These are phyloP conservation scores for Candida dendrica DNA, from an alignment of 805 yeast species.

Conservation along the genomic window DNA sequence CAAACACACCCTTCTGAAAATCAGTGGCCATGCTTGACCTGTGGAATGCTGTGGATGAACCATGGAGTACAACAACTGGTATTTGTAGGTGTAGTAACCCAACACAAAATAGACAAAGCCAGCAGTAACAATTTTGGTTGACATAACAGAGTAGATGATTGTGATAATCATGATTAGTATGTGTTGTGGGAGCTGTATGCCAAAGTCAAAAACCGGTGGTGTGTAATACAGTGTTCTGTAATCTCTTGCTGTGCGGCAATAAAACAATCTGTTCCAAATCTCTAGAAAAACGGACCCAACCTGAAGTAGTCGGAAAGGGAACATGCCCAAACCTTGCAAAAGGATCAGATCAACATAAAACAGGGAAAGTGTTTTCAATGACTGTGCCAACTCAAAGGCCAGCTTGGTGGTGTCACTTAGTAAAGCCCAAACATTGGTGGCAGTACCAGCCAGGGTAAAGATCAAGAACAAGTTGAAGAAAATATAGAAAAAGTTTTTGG, in stretches of 20 bases:
- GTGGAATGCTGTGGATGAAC: slow-evolving; percentile 96
- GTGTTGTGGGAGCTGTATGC: slow-evolving; percentile 87
- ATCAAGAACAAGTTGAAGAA: slow-evolving; percentile 90
- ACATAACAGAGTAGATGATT: slow-evolving; percentile 80
- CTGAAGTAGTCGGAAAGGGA: slow-evolving; percentile 77
- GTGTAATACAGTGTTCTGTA: slow-evolving; percentile 57
- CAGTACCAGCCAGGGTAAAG: slow-evolving; percentile 91
- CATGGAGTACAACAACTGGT: slow-evolving; percentile 83
- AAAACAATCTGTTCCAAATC: slow-evolving; percentile 48
- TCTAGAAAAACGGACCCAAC: slow-evolving; percentile 71
- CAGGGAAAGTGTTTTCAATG: slow-evolving; percentile 69
- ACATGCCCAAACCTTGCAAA: slow-evolving; percentile 80
- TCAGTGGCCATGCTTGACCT: slow-evolving; percentile 92
- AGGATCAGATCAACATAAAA: slow-evolving; percentile 86
- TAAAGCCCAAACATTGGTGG: slow-evolving; percentile 69
- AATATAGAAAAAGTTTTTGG: slow-evolving; percentile 90
- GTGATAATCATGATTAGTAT: slow-evolving; percentile 79
- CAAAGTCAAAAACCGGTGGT: slow-evolving; percentile 92
- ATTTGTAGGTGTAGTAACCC: slow-evolving; percentile 86
- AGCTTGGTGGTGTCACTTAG: slow-evolving; percentile 85
- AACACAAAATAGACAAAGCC: slow-evolving; percentile 79
- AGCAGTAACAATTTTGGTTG: slow-evolving; percentile 79
- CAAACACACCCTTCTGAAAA: slow-evolving; percentile 72
- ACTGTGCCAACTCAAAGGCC: slow-evolving; percentile 80
- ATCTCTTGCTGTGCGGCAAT: slow-evolving; percentile 79